A percentile compares a stretch with the other conserved stretches of the same genome.
phyloP scores from a whole-genome alignment of 1,139 yeast genomes.

The Taphrina deformans region DNA sequence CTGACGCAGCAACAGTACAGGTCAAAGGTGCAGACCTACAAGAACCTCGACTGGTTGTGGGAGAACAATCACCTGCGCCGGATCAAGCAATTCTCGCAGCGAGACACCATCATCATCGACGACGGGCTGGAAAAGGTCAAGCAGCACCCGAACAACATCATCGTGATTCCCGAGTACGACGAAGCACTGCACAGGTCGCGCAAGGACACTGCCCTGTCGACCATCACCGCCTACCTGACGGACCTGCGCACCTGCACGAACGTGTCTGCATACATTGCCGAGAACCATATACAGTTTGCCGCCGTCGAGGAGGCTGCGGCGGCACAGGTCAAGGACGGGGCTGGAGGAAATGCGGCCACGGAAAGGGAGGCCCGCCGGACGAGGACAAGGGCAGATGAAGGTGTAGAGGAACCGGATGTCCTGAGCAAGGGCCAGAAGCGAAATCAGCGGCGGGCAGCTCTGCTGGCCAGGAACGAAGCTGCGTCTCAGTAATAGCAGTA shows the following conservation, averaged over 20 bases:
- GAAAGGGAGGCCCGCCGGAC: not conserved
- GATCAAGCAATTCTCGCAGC: slow-evolving; percentile 14
- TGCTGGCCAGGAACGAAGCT: not conserved
- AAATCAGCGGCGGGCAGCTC: not conserved
- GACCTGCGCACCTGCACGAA: slow-evolving; percentile 10
- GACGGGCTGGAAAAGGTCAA: slow-evolving; percentile 20
- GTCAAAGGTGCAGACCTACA: slow-evolving; percentile 22
- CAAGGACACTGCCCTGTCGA: slow-evolving; percentile 13
- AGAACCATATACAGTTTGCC: not conserved
- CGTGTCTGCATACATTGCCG: slow-evolving; percentile 22
- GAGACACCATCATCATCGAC: slow-evolving; percentile 25
- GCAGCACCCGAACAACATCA: slow-evolving; percentile 32
- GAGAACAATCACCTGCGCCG: not conserved
- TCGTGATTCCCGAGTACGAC: slow-evolving; percentile 27
- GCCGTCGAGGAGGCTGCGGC: not conserved
- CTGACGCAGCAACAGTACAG: slow-evolving; percentile 7
- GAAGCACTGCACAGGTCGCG: not conserved
- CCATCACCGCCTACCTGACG: slow-evolving; percentile 11
- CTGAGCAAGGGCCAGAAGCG: slow-evolving; percentile 4
- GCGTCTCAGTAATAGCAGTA: not conserved
- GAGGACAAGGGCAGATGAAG: not conserved
- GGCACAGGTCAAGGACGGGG: not conserved
- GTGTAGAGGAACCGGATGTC: not conserved
- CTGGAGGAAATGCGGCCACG: not conserved
- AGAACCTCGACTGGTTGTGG: slow-evolving; percentile 28